Base-by-base conservation (phyloP, 345 rosid species). In the Boechera stricta region DNA sequence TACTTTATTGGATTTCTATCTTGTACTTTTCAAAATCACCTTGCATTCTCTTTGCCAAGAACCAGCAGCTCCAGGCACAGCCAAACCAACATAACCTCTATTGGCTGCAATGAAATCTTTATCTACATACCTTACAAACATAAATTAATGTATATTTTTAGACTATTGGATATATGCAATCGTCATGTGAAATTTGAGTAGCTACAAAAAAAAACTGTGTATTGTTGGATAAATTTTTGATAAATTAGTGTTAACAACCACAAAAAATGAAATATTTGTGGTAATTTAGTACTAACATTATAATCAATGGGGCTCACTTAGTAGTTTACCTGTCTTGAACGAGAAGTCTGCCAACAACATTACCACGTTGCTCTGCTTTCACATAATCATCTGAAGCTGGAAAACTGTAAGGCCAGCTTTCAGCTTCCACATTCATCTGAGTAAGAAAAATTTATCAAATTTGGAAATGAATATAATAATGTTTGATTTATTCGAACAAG, bases 11-110 rank as follows among this genome's bases (percentile, higher is more conserved):
- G 8, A 45, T 45, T 5, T 49, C 12, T 5, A 33, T 35, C 31
- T 32, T 2, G 5, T 57, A 26, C 4, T 7, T 32, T 44, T 15
- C 9, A 60, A 71, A 76, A 44, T 56, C 71, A 90, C 96, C 89
- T 90, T 94, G 86, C 85, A 79, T 84, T 91, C 98, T 66, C 81
- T 86, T 82, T 94, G 98, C 98, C 97, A 94, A 15, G 97, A 92
- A 64, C 98, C 98, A 54, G 75, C 79, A 29, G 87, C 90, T 73
- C 98, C 98, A 13, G 93, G 95, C 2, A 78, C 70, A 10, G 95
- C 97, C 67, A 94, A 81, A 10, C 98, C 98, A 48, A 94, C 89
- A 73, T 89, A 87, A 72, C 92, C 93, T 57, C 83, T 88, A 52
- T 64, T 74, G 39, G 89, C 92, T 28, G 87, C 59, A 33, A 84